Conservation (phyloP, 768 basidiomycete genomes). For the Multifurca ochricompacta region DNA sequence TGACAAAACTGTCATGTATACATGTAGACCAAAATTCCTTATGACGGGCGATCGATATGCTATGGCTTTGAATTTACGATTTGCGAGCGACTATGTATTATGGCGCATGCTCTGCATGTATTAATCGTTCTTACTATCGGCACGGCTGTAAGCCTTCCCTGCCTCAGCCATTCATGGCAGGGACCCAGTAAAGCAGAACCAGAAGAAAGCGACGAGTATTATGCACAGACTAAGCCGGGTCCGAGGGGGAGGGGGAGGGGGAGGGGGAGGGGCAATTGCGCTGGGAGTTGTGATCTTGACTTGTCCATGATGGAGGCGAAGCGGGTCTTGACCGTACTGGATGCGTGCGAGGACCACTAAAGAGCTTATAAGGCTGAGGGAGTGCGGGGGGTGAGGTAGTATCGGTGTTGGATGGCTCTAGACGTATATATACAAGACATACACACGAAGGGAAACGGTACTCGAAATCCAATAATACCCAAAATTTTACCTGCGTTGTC, state of each 20-base stretch:
- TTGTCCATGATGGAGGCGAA: slow-evolving; percentile 22
- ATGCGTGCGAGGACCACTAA: slow-evolving; percentile 33
- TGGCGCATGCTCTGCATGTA: not conserved
- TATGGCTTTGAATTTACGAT: not conserved
- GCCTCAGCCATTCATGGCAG: not conserved
- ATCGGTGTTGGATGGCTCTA: too few relatives aligned
- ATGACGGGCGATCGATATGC: not conserved
- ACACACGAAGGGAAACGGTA: slow-evolving; percentile 53
- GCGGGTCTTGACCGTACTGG: slow-evolving; percentile 37
- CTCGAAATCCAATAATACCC: slow-evolving; percentile 58
- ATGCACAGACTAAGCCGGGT: slow-evolving; percentile 22
- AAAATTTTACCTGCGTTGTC: slow-evolving; percentile 37
- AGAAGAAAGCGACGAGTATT: slow-evolving; percentile 15
- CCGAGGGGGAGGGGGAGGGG: too few relatives aligned
- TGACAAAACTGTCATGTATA: not conserved
- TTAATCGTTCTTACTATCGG: not conserved
- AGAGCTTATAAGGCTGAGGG: slow-evolving; percentile 36
- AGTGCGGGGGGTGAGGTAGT: slow-evolving; percentile 34
- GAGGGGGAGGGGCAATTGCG: not conserved
- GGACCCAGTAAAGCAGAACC: not conserved
- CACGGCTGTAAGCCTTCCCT: not conserved
- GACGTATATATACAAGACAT: too few relatives aligned
- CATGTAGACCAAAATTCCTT: not conserved
- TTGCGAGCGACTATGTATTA: not conserved
- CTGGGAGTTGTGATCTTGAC: slow-evolving; percentile 14